Evolutionary conservation across 192 early-diverging fungal species (phyloP).

Genomic region (Diversispora epigaea): DNA sequence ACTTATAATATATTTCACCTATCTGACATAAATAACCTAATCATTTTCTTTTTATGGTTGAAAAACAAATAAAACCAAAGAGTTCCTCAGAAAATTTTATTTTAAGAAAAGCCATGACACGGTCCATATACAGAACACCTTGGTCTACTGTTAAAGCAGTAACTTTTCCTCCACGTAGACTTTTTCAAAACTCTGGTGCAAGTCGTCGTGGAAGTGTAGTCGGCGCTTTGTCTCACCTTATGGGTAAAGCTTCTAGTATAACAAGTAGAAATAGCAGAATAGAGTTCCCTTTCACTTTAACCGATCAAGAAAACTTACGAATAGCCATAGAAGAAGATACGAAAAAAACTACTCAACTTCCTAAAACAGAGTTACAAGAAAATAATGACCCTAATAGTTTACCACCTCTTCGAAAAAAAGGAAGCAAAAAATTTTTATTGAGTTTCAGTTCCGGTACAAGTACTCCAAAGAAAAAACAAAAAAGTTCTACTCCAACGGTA

Average conservation of each 20-base stretch:
- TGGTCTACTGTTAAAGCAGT: conserved; percentile 1
- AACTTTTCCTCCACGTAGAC: neutral
- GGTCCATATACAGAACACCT: neutral
- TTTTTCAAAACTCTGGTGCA: conserved; percentile 18
- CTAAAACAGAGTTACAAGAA: neutral
- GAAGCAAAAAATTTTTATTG: conserved; percentile 9
- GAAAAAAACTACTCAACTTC: neutral
- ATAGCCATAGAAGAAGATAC: neutral
- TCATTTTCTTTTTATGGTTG: too few species aligned
- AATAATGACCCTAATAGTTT: neutral
- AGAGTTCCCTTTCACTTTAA: conserved; percentile 21
- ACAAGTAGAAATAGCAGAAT: conserved; percentile 13
- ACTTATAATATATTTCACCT: too few species aligned
- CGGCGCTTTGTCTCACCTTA: neutral
- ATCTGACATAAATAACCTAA: too few species aligned
- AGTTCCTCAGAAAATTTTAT: neutral
- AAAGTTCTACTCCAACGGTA: neutral
- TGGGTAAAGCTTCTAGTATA: neutral
- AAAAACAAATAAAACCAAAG: too few species aligned
- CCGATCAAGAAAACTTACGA: conserved; percentile 18
- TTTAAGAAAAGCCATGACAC: neutral
- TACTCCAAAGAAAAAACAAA: conserved; percentile 1
- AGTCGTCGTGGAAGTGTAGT: conserved; percentile 22
- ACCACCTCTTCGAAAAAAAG: conserved; percentile 7
- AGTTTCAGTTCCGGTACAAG: neutral